Evolutionary conservation across 768 basidiomycete species (phyloP).

Genomic region (Suillus subaureus): DNA sequence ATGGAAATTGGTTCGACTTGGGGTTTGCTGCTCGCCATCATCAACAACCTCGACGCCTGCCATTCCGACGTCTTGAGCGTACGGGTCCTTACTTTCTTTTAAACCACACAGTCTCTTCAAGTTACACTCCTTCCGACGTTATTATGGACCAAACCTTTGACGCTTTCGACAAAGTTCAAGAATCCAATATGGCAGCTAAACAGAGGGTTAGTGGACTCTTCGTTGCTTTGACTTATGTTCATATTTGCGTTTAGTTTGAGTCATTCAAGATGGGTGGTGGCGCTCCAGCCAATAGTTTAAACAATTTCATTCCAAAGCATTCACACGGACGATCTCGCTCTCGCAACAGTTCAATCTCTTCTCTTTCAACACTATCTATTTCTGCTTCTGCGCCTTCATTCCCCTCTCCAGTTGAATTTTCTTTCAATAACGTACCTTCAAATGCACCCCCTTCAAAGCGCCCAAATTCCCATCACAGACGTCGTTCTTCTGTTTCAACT

Average conservation of each 20-base stretch:
- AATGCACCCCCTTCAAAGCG: slow-evolving; percentile 46
- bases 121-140: slow-evolving; percentile 36
- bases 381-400: slow-evolving; percentile 41
- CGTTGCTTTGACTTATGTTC: background rate
- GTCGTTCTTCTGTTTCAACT: slow-evolving; percentile 87
- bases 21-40: slow-evolving; percentile 30
- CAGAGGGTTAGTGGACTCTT: slow-evolving; percentile 38
- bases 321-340: slow-evolving; percentile 58
- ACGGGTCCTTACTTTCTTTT: slow-evolving; percentile 42
- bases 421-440: slow-evolving; percentile 28
- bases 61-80: slow-evolving; percentile 19
- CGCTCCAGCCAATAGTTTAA: slow-evolving; percentile 38
- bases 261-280: slow-evolving; percentile 67
- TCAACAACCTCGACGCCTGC: slow-evolving; percentile 17
- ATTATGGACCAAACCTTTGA: slow-evolving; percentile 43
- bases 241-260: slow-evolving; percentile 54
- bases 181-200: slow-evolving; percentile 39
- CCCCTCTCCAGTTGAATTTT: slow-evolving; percentile 39
- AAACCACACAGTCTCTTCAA: slow-evolving; percentile 34
- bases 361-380: slow-evolving; percentile 40
- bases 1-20: slow-evolving; percentile 17
- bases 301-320: slow-evolving; percentile 37
- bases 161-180: slow-evolving; percentile 28
- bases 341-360: slow-evolving; percentile 59
- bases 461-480: slow-evolving; percentile 76